Evolutionary conservation across 495 filamentous ascomycete species (phyloP).

Genomic region (Staphylotrichum tortipilum): DNA sequence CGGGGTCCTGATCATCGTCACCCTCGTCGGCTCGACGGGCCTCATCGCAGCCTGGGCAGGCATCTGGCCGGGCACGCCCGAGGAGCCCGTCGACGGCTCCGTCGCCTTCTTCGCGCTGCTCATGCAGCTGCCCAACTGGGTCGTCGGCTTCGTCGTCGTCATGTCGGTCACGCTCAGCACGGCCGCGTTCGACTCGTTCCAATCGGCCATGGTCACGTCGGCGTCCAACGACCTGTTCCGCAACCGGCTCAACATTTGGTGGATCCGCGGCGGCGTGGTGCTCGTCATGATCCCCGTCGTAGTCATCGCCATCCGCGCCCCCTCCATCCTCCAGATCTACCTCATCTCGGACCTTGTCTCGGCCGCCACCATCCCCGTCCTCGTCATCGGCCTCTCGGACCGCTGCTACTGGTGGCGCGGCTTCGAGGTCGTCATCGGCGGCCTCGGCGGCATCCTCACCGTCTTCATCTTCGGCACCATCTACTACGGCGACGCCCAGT

Average conservation of each 20-base stretch:
- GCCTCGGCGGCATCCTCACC: constrained; percentile 60
- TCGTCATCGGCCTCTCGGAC: constrained; percentile 56
- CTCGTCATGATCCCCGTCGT: constrained; percentile 61
- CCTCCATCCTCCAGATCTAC: constrained; percentile 66
- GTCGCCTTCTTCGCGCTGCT: constrained; percentile 67
- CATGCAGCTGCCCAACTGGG: constrained; percentile 60
- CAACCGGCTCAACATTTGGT: constrained; percentile 63
- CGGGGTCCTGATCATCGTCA: constrained; percentile 52
- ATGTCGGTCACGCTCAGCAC: constrained; percentile 67
- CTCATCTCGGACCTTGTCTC: constrained; percentile 67
- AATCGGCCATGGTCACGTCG: constrained; percentile 68
- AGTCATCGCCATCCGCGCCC: constrained; percentile 60
- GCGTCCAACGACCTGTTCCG: constrained; percentile 72
- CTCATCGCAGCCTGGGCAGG: constrained; percentile 68
- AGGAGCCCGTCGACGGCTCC: constrained; percentile 46
- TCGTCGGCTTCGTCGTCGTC: constrained; percentile 64
- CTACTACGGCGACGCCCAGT: constrained; percentile 55
- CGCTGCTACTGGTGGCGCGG: constrained; percentile 62
- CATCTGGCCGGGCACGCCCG: constrained; percentile 44
- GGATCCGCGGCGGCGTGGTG: constrained; percentile 54
- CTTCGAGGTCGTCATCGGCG: constrained; percentile 63
- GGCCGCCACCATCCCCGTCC: constrained; percentile 57
- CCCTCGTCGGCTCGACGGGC: constrained; percentile 58
- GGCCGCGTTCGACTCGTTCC: constrained; percentile 65
- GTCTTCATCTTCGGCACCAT: constrained; percentile 69